Base-by-base conservation (phyloP, 225 moss, liverwort and hornwort species). In the Neckera pumila region DNA sequence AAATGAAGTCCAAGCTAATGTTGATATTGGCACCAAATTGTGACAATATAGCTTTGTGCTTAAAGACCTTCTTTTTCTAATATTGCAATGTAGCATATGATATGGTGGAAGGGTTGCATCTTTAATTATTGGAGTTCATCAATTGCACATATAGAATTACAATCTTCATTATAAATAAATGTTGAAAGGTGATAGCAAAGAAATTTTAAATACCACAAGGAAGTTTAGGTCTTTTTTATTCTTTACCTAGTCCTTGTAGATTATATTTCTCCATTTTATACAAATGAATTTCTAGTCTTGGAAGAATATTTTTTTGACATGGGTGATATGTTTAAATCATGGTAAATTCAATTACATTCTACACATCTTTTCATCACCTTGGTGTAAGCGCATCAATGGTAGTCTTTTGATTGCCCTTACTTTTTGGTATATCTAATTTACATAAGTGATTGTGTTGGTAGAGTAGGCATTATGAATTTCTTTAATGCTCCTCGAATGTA, bases 11-110 rank as follows among this genome's bases (percentile, higher is more conserved):
- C 1, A 71, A 26, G 1, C 9, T 26, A 42, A 1, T 42, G 14
- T 8, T 0, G 3, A 71, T 42, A 42, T 25, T 26, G 26, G 14
- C 42, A 26, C 42, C 8, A 42, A 42, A 42, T 1, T 9, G 0
- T 5, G 0, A 71, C 7, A 14, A 9, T 71, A 42, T 71, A 42
- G 27, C 16, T 43, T 43, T 43, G 28, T 43, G 1, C 42, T 28
- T 15, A 6, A 28, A 72, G 72, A 43, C 16, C 10, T 28, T 5
- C 9, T 72, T 16, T 3, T 43, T 2, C 3, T 43, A 28, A 17
- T 72, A 17, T 27, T 23, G 38, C 16, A 72, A 43, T 17, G 17
- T 72, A 72, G 9, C 13, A 27, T 1, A 43, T 17, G 3, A 17
- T 26, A 10, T 43, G 21, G 42, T 71, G 3, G 43, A 9, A 5